Evolutionary conservation across 2,329 filamentous ascomycete genomes (phyloP).

Genomic region (Akanthomyces muscarius): DNA sequence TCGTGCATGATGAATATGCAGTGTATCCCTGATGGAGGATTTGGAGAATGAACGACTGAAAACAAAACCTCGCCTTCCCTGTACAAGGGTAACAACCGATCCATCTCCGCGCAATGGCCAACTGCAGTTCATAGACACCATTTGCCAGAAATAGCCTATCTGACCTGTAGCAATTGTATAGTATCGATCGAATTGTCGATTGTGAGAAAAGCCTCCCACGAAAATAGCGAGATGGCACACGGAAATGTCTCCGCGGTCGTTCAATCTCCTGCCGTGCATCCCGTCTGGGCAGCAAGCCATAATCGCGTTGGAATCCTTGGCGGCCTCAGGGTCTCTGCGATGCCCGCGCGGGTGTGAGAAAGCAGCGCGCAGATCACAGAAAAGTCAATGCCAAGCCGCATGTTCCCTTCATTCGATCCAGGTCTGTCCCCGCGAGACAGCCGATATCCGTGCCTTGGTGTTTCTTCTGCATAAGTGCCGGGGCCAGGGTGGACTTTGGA

Average conservation of each 20-base stretch:
- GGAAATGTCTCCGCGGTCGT: not conserved
- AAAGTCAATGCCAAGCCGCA: not conserved
- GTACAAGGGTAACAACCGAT: not conserved
- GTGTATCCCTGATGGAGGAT: not conserved
- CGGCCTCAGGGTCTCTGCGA: not conserved
- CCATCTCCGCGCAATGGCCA: too few relatives aligned
- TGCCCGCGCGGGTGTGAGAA: not conserved
- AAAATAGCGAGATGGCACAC: not conserved
- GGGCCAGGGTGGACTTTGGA: not conserved
- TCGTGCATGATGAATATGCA: conserved; percentile 3
- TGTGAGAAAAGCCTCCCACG: not conserved
- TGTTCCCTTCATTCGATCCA: too few relatives aligned
- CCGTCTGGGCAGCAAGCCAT: not conserved
- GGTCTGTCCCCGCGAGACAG: not conserved
- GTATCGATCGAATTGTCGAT: too few relatives aligned
- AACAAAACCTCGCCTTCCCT: not conserved
- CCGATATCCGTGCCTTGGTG: not conserved
- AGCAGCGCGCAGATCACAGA: too few relatives aligned
- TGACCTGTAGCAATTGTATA: too few relatives aligned
- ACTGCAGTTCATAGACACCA: too few relatives aligned
- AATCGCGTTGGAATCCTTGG: not conserved
- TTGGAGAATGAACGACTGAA: not conserved
- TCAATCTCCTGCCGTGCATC: not conserved
- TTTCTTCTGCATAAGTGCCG: not conserved
- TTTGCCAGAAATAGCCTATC: too few relatives aligned